A percentile compares a stretch with the other conserved stretches of the same genome.
Evolutionary conservation across 352 stramenopile species (phyloP).

Genomic region (Elongisporangium senticosum): DNA sequence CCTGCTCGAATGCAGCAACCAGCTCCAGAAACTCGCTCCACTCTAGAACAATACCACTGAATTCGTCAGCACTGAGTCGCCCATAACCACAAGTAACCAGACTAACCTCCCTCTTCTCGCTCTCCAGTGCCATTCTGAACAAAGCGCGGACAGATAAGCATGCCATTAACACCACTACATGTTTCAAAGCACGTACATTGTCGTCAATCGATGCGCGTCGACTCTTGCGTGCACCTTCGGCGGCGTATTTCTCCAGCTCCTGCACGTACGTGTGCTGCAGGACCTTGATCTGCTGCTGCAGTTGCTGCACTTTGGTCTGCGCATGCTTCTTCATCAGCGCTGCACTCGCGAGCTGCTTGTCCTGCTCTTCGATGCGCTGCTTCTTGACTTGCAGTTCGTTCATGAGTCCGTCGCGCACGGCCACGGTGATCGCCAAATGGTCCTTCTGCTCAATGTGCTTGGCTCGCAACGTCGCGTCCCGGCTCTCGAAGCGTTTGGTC

Average conservation of each 20-base stretch:
- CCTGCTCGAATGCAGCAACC: conserved; percentile 30
- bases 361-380: conserved; percentile 33
- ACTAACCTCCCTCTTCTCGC: conserved; percentile 8
- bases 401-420: conserved; percentile 45
- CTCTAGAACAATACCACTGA: conserved; percentile 13
- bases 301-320: conserved; percentile 28
- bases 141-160: conserved; percentile 1
- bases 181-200: conserved; percentile 11
- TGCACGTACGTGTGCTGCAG: conserved; percentile 46
- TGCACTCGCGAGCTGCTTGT: conserved; percentile 17
- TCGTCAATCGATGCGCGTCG: conserved; percentile 6
- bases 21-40: conserved; percentile 54
- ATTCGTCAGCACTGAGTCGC: neutral
- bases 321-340: conserved; percentile 12
- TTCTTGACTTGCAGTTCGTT: conserved; percentile 49
- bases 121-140: conserved; percentile 13
- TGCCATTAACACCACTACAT: no score
- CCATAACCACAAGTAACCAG: neutral
- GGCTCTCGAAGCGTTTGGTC: conserved; percentile 25
- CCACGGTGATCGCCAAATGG: conserved; percentile 53
- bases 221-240: neutral
- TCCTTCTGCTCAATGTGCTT: conserved; percentile 53
- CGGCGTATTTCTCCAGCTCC: conserved; percentile 31
- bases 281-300: conserved; percentile 44
- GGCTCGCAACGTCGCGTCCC: conserved; percentile 17